phyloP scores from a whole-genome alignment of 257 asterid species.

The Capsicum rhomboideum region DNA sequence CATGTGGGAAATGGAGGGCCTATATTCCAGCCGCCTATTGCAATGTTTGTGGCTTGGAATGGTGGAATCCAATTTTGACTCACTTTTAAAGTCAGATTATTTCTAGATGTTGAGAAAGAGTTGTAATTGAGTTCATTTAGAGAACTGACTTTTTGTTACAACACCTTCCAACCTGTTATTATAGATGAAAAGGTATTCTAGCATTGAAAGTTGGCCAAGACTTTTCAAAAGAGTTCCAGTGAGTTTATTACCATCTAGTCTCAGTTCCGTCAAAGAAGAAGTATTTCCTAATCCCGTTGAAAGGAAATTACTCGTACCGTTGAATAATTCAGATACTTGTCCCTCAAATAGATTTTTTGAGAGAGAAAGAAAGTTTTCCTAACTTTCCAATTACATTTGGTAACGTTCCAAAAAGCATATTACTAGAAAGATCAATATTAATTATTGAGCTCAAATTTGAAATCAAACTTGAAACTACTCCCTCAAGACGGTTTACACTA shows the following conservation, averaged over 20 bases:
- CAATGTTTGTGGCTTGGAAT: background rate
- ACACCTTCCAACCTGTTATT: slow-evolving; percentile 20
- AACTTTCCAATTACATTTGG: slow-evolving; percentile 14
- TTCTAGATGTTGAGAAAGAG: background rate
- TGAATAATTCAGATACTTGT: slow-evolving; percentile 10
- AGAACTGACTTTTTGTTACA: slow-evolving; percentile 18
- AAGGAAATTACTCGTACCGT: background rate
- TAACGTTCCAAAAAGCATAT: slow-evolving; percentile 16
- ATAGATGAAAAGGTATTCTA: background rate
- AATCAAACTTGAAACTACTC: slow-evolving; percentile 11
- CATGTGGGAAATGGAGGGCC: background rate
- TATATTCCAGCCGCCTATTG: background rate
- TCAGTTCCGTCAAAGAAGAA: background rate
- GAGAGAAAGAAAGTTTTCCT: slow-evolving; percentile 10
- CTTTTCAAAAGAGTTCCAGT: background rate
- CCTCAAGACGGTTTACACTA: background rate
- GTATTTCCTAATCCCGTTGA: background rate
- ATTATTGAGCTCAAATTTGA: slow-evolving; percentile 17
- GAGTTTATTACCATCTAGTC: background rate
- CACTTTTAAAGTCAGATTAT: slow-evolving; percentile 11
- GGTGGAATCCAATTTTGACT: background rate
- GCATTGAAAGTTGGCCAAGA: slow-evolving; percentile 11
- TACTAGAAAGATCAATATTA: background rate
- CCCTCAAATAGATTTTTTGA: slow-evolving; percentile 6
- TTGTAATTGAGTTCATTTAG: slow-evolving; percentile 9